These are phyloP conservation scores for Solanum appendiculatum DNA, from an alignment of 257 asterid genomes.

Conservation along the genomic window DNA sequence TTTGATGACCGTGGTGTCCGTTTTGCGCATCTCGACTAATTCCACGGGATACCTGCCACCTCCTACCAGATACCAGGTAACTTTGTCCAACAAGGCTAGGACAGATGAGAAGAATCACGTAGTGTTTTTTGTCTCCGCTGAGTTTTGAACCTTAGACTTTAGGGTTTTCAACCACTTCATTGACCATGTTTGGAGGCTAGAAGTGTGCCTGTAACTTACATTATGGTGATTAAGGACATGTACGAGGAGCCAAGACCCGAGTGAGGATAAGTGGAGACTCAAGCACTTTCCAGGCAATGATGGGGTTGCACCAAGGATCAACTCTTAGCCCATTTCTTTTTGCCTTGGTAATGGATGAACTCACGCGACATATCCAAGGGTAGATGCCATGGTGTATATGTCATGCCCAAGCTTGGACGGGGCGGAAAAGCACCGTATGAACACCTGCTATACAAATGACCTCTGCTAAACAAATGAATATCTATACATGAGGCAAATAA, in stretches of 20 bases:
- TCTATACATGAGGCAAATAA: neutral
- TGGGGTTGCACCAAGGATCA: neutral
- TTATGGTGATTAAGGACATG: neutral
- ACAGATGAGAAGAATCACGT: neutral
- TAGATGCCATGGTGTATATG: neutral
- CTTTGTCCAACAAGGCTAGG: neutral
- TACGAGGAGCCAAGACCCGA: neutral
- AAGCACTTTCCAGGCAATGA: neutral
- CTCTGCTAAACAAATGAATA: neutral
- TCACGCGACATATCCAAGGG: neutral
- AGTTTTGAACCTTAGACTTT: neutral
- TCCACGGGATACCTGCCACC: neutral
- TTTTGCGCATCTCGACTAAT: neutral
- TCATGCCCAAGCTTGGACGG: neutral
- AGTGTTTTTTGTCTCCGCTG: neutral
- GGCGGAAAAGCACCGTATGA: neutral
- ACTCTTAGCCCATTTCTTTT: neutral
- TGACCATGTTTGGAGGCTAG: neutral
- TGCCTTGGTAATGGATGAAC: neutral
- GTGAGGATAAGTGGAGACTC: neutral
- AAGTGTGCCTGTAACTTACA: neutral
- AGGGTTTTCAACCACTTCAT: neutral
- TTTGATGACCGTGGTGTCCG: neutral
- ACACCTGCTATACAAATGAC: neutral
- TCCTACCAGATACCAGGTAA: neutral